Percentiles rank a stretch among this genome's conserved stretches.
Conservation (phyloP, 768 basidiomycete genomes). For the Podaxis pistillaris region DNA sequence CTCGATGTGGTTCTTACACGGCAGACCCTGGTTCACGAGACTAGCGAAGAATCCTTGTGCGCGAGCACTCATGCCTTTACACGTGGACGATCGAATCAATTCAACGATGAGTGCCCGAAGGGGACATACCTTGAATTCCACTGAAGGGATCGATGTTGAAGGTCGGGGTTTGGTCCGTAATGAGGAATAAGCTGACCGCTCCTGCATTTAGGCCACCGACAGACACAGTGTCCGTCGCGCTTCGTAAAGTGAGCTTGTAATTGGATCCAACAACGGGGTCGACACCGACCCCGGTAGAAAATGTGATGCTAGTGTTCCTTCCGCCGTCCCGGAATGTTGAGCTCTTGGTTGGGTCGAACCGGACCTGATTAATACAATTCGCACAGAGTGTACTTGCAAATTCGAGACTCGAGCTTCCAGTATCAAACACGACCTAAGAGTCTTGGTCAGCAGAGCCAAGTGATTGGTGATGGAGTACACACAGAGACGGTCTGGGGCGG, state of each 20-base stretch:
- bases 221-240: conserved; percentile 46
- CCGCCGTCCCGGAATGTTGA: conserved; percentile 49
- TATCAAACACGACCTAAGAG: conserved; percentile 55
- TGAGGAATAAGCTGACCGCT: conserved; percentile 43
- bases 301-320: conserved; percentile 42
- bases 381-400: conserved; percentile 51
- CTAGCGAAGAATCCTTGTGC: conserved; percentile 51
- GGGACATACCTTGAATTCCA: conserved; percentile 46
- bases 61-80: conserved; percentile 46
- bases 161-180: conserved; percentile 50
- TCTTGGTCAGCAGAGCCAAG: not conserved
- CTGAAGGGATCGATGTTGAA: conserved; percentile 57
- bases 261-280: conserved; percentile 50
- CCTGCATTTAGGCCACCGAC: conserved; percentile 43
- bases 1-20: conserved; percentile 33
- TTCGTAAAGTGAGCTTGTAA: conserved; percentile 44
- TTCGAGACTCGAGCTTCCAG: conserved; percentile 48
- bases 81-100: not conserved
- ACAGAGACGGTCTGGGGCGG: conserved; percentile 48
- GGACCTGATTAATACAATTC: conserved; percentile 40
- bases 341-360: conserved; percentile 48
- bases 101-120: not conserved
- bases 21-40: conserved; percentile 46
- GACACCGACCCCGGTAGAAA: conserved; percentile 54
- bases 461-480: conserved; percentile 13